Conservation (phyloP, 257 asterid species). For the Solanum sejunctum region DNA sequence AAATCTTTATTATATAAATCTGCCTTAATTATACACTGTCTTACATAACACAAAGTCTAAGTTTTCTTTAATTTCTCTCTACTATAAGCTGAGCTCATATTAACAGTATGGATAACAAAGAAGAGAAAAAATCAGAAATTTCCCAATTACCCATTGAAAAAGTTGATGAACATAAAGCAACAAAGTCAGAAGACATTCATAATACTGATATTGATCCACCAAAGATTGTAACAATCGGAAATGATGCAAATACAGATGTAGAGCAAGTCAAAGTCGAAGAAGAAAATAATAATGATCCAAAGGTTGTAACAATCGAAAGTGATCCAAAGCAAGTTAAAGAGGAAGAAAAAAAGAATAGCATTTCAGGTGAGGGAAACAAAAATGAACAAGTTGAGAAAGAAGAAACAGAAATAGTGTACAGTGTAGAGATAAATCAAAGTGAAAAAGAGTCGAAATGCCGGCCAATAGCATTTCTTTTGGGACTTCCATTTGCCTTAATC, state of each 20-base stretch:
- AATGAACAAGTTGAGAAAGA: not conserved
- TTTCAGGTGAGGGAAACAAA: not conserved
- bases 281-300: not conserved
- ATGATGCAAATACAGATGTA: not conserved
- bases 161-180: not conserved
- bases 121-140: not conserved
- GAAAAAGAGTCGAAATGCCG: constrained; percentile 13
- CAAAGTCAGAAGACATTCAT: not conserved
- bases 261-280: not conserved
- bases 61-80: not conserved
- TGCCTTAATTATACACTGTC: not conserved
- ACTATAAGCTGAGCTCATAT: not conserved
- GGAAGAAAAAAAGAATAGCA: too few species aligned
- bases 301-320: not conserved
- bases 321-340: not conserved
- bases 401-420: not conserved
- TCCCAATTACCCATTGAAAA: not conserved
- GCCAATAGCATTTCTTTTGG: constrained; percentile 38
- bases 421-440: not conserved
- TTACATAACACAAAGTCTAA: not conserved
- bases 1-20: not conserved
- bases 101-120: not conserved
- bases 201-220: not conserved
- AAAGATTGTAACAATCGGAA: not conserved
- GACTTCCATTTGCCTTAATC: constrained; percentile 68